Evolutionary conservation across 352 stramenopile species (phyloP).

Genomic region (Pythium rhizo-oryzae): DNA sequence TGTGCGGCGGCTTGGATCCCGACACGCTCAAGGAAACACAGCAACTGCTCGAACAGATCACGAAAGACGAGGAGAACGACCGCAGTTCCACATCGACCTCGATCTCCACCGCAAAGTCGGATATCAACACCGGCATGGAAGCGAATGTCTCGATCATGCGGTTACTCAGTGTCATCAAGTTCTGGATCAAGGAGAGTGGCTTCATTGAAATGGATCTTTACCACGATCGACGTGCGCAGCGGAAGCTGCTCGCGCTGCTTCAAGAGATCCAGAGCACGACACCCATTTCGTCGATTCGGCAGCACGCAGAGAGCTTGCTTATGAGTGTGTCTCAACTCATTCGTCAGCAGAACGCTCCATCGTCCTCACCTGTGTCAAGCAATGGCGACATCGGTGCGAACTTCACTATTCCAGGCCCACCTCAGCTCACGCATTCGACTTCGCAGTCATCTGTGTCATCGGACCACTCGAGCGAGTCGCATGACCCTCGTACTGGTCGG

Average conservation of each 20-base stretch:
- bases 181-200: slow-evolving; percentile 87
- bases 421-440: slow-evolving; percentile 32
- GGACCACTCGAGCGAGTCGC: slow-evolving; percentile 9
- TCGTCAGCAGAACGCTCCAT: slow-evolving; percentile 45
- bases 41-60: slow-evolving; percentile 65
- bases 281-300: slow-evolving; percentile 70
- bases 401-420: slow-evolving; percentile 29
- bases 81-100: slow-evolving; percentile 60
- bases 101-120: slow-evolving; percentile 69
- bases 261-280: slow-evolving; percentile 79
- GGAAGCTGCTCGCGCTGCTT: slow-evolving; percentile 75
- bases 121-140: slow-evolving; percentile 83
- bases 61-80: slow-evolving; percentile 61
- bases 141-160: slow-evolving; percentile 89
- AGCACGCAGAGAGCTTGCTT: slow-evolving; percentile 74
- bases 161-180: slow-evolving; percentile 85
- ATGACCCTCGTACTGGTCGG: slow-evolving; percentile 6
- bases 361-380: slow-evolving; percentile 33
- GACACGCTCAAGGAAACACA: slow-evolving; percentile 66
- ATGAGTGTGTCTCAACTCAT: slow-evolving; percentile 65
- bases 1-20: slow-evolving; percentile 52
- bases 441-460: slow-evolving; percentile 37
- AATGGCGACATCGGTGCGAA: slow-evolving; percentile 6
- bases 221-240: slow-evolving; percentile 67
- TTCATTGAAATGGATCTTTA: slow-evolving; percentile 82